Conservation (phyloP, 129 eudicot genomes). For the Erigeron canadensis region DNA sequence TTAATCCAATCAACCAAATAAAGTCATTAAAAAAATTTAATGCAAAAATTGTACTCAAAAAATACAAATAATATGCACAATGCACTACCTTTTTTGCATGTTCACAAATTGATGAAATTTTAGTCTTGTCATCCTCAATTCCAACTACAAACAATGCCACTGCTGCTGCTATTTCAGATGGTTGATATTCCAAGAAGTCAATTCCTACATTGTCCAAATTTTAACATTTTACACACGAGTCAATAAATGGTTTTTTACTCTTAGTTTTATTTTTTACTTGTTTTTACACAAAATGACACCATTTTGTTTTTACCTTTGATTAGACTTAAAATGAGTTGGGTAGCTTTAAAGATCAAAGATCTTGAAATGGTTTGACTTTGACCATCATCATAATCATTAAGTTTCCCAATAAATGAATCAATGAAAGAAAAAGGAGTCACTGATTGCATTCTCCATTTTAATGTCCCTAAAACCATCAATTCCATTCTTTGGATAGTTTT, state of each 20-base stretch:
- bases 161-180: slow-evolving; percentile 80
- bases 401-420: slow-evolving; percentile 49
- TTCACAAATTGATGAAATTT: slow-evolving; percentile 33
- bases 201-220: slow-evolving; percentile 50
- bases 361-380: slow-evolving; percentile 40
- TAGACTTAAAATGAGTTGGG: slow-evolving; percentile 52
- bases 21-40: too few relatives aligned
- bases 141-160: slow-evolving; percentile 54
- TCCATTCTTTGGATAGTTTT: slow-evolving; percentile 76
- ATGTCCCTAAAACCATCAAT: slow-evolving; percentile 60
- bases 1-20: too few relatives aligned
- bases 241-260: too few relatives aligned
- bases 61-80: background rate
- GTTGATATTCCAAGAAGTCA: slow-evolving; percentile 67
- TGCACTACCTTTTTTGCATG: slow-evolving; percentile 45
- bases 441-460: slow-evolving; percentile 79
- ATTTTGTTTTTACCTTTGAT: slow-evolving; percentile 37
- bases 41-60: too few relatives aligned
- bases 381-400: slow-evolving; percentile 34
- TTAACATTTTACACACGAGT: slow-evolving; percentile 16
- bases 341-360: slow-evolving; percentile 38
- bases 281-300: background rate
- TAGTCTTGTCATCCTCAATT: slow-evolving; percentile 31
- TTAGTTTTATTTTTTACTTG: background rate
- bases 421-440: slow-evolving; percentile 68